Evolutionary conservation across 495 filamentous ascomycete genomes (phyloP), one percentile per base, ranked within the genome.

Genomic region (Symbiotaphrina buchneri): DNA sequence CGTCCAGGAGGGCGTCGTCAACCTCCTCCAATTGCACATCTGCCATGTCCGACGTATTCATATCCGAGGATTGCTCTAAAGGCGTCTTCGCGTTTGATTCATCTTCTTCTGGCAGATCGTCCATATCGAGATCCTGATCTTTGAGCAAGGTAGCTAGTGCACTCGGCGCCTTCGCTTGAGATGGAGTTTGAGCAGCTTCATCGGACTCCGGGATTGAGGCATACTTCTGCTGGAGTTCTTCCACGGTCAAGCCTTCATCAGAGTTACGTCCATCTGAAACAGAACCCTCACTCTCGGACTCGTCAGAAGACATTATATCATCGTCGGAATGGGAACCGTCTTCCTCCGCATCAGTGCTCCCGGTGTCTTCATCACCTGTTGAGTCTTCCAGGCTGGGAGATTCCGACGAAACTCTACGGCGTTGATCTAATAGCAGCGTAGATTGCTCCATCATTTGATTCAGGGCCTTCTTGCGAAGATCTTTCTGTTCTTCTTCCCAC

Each of bases 401-500:
- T 18, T 42, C 37, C 19, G 44, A 34, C 17, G 36, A 51, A 5
- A 54, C 44, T 46, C 54, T 52, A 22, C 62, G 52, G 61, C 56
- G n/a, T n/a, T n/a, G n/a, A 28, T 65, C 59, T 19, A 70, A 44
- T 37, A 68, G 61, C 30, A 59, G 56, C 28, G 63, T 65, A 1
- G 67, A 68, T 27, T 77, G 61, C 39, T 77, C 80, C 28, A 93
- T 71, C 14, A 79, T 79, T 44, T 80, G 67, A 39, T 90, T 79
- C 35, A 93, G 54, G 5, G 76, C 74, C 41, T 79, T 69, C 42
- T 83, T 80, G 33, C 82, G 75, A 38, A 72, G 59, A 14, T 65
- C 68, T 44, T 85, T 76, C 45, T 87, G 73, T 46, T 87, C 73
- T 30, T 74, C 77, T 44, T 91, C 76, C 80, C 79, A 91, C 24